phyloP scores from a whole-genome alignment of 305 asterid genomes.

The Fraxinus paxiana region DNA sequence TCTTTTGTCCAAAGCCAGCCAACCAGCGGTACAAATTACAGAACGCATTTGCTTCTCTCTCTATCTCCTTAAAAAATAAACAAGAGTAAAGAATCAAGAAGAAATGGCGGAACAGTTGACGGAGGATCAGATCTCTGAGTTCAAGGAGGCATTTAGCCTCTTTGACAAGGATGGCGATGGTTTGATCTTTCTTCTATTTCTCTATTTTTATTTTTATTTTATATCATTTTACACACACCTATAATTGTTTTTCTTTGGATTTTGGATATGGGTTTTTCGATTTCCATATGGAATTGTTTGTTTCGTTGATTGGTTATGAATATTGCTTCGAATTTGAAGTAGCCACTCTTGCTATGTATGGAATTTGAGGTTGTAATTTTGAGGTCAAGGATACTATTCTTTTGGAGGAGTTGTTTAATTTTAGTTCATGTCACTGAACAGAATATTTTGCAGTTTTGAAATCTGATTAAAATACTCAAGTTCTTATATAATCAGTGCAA shows the following conservation, averaged over 20 bases:
- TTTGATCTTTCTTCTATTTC: not conserved
- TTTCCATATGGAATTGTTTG: not conserved
- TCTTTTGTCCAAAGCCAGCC: not conserved
- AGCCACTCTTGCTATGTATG: not conserved
- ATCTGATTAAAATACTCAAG: not conserved
- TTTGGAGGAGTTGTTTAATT: not conserved
- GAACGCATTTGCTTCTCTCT: not conserved
- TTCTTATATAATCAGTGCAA: not conserved
- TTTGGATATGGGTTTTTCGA: not conserved
- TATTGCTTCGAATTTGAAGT: not conserved
- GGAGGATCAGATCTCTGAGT: constrained; percentile 31
- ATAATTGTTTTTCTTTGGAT: not conserved
- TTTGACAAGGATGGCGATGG: constrained; percentile 32
- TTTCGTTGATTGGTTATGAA: not conserved
- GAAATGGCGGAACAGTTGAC: constrained; percentile 27
- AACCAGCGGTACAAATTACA: not conserved
- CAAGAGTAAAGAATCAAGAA: not conserved
- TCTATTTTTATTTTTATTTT: not conserved
- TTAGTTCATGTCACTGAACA: not conserved
- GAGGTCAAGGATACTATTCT: not conserved
- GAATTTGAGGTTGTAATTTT: not conserved
- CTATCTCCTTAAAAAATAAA: not conserved
- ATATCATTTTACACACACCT: not conserved
- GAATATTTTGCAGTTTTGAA: not conserved
- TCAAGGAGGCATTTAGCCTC: constrained; percentile 28